Evolutionary conservation across 2,329 filamentous ascomycete species (phyloP), one percentile per base, ranked within the genome.

Genomic region (Nigrospora sphaerica): DNA sequence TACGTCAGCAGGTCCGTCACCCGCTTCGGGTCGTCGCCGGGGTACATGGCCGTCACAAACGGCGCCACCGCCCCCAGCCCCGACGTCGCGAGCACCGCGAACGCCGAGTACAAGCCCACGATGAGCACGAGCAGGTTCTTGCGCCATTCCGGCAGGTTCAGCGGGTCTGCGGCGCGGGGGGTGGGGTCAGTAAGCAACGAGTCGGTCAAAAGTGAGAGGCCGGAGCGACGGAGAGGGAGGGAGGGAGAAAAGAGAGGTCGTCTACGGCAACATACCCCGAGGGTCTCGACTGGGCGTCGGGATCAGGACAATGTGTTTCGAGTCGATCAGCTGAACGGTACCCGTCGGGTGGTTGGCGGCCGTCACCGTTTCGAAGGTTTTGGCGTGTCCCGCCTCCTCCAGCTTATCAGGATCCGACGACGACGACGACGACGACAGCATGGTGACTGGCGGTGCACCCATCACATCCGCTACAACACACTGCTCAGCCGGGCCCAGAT

Each of bases 1-100:
- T 57, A 63, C 2, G 61, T 66, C 53, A 64, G 56, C 16, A 65
- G 51, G 34, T 57, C 55, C 12, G 46, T 59, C n/a, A 51, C 49
- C 16, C 48, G 42, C 12, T 46, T 39, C 14, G 47, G 46, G 11
- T 55, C 42, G n/a, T 54, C 56, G 19, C 47, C 17, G 0, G 55
- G 54, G 39, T 56, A 58, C n/a, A 49, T 43, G 34, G 42, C 45
- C 32, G 48, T 44, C 14, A 56, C 52, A 12, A 48, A 16, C 6
- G 49, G 39, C 33, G 39, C 39, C 11, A 51, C 38, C 40, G 49
- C 34, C 36, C 49, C 46, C 12, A 51, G 35, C 12, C 46, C 44
- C 14, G 44, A 52, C 34, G 32, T 52, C 19, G 31, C 45, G 11
- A 55, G 44, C 10, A 59, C 51, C 13, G 54, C 48, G 32, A 47